These are phyloP conservation scores for Paraphaeosphaeria sporulosa DNA, from an alignment of 2,329 filamentous ascomycete species.

Conservation along the genomic window DNA sequence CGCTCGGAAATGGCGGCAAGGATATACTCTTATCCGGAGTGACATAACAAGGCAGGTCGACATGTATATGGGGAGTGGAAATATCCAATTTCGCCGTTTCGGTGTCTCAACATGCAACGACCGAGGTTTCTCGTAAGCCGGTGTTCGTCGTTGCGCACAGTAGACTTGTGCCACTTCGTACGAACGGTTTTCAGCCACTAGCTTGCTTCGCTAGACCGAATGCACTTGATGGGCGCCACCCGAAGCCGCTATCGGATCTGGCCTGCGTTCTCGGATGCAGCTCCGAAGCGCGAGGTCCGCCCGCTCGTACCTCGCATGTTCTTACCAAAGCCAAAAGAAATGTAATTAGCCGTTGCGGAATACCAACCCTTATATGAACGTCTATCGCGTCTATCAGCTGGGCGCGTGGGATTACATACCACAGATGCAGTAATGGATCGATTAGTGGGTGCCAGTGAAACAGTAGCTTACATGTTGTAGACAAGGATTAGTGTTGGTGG, in stretches of 20 bases:
- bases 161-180: not conserved
- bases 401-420: not conserved
- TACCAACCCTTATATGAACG: not conserved
- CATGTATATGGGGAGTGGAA: not conserved
- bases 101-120: not conserved
- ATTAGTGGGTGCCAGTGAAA: not conserved
- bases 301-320: not conserved
- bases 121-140: not conserved
- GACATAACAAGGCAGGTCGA: not conserved
- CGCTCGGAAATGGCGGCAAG: not conserved
- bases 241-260: conserved; percentile 8
- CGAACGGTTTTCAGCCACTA: conserved; percentile 6
- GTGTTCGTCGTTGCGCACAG: not conserved
- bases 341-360: not conserved
- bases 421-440: not conserved
- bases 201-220: not conserved
- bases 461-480: conserved; percentile 1
- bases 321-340: not conserved
- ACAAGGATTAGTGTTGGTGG: not conserved
- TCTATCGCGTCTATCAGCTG: not conserved
- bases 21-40: not conserved
- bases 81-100: too few species aligned
- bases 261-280: not conserved
- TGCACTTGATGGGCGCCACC: not conserved
- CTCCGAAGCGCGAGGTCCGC: not conserved